Evolutionary conservation across 2,329 filamentous ascomycete genomes (phyloP).

Genomic region (Nectriaceae sp.): DNA sequence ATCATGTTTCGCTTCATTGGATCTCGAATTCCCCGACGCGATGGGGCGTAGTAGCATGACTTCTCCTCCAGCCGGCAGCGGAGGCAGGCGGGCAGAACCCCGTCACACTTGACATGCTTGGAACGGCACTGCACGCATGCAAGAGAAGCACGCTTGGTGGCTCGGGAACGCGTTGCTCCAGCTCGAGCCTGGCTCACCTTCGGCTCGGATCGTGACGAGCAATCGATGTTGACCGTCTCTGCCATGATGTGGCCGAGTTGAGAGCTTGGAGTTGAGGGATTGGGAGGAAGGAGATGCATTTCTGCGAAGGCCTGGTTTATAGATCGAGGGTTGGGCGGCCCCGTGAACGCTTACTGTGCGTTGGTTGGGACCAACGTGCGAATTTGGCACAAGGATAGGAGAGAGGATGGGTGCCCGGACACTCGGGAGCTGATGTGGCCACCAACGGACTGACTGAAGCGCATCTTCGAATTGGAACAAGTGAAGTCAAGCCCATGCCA

Average conservation of each 20-base stretch:
- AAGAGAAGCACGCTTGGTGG: slow-evolving; percentile 20
- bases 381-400: too few species aligned
- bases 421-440: too few species aligned
- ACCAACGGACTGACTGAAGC: too few species aligned
- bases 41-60: slow-evolving; percentile 18
- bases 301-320: not conserved
- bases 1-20: slow-evolving; percentile 15
- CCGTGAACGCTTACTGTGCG: not conserved
- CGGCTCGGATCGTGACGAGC: slow-evolving; percentile 5
- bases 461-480: too few species aligned
- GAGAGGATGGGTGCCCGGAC: too few species aligned
- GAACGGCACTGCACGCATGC: slow-evolving; percentile 24
- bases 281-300: too few species aligned
- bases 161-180: slow-evolving; percentile 13
- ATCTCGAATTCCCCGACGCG: slow-evolving; percentile 21
- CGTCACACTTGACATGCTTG: slow-evolving; percentile 25
- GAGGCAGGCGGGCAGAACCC: slow-evolving; percentile 15
- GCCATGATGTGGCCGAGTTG: slow-evolving; percentile 14
- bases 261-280: too few species aligned
- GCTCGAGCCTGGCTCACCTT: slow-evolving; percentile 9
- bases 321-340: not conserved
- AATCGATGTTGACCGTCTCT: slow-evolving; percentile 6
- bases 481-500: not conserved
- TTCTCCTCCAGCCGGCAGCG: slow-evolving; percentile 20
- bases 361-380: not conserved